phyloP scores from a whole-genome alignment of 768 basidiomycete species.

The Russula sp. region DNA sequence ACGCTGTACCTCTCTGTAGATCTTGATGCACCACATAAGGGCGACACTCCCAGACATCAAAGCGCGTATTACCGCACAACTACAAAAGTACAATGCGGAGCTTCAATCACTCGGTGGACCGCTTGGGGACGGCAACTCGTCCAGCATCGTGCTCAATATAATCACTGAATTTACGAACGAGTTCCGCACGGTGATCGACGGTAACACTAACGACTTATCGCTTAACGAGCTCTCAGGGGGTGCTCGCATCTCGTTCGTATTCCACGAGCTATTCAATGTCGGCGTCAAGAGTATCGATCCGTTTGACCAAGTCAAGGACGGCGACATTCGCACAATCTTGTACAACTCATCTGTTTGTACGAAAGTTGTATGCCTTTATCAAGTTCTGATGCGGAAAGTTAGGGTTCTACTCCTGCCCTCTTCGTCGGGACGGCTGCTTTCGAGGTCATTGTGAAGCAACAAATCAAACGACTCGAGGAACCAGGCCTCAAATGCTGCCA shows the following conservation, averaged over 20 bases:
- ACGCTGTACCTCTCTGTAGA: slow-evolving; percentile 41
- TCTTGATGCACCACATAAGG: slow-evolving; percentile 98
- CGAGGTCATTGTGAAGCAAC: slow-evolving; percentile 98
- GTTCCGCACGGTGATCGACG: slow-evolving; percentile 95
- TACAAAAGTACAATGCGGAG: slow-evolving; percentile 84
- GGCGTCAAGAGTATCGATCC: slow-evolving; percentile 96
- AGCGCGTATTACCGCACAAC: slow-evolving; percentile 83
- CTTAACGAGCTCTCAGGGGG: slow-evolving; percentile 98
- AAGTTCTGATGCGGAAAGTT: background rate
- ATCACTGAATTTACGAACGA: slow-evolving; percentile 98
- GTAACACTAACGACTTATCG: slow-evolving; percentile 92
- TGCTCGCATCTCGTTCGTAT: slow-evolving; percentile 97
- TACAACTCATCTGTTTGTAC: slow-evolving; percentile 92
- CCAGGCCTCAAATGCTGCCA: slow-evolving; percentile 91
- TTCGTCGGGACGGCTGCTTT: slow-evolving; percentile 98
- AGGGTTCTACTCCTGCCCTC: slow-evolving; percentile 94
- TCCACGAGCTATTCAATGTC: slow-evolving; percentile 97
- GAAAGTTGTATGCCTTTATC: background rate
- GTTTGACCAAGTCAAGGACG: slow-evolving; percentile 98
- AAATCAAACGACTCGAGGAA: slow-evolving; percentile 95
- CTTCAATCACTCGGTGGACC: slow-evolving; percentile 80
- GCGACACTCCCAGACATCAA: slow-evolving; percentile 99
- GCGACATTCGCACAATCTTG: slow-evolving; percentile 90
- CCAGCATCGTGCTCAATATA: slow-evolving; percentile 90
- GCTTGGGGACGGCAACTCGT: slow-evolving; percentile 76